Percentiles rank a stretch among this genome's conserved stretches.
Conservation (phyloP, 306 rosid species). For the Lathyrus aphaca region DNA sequence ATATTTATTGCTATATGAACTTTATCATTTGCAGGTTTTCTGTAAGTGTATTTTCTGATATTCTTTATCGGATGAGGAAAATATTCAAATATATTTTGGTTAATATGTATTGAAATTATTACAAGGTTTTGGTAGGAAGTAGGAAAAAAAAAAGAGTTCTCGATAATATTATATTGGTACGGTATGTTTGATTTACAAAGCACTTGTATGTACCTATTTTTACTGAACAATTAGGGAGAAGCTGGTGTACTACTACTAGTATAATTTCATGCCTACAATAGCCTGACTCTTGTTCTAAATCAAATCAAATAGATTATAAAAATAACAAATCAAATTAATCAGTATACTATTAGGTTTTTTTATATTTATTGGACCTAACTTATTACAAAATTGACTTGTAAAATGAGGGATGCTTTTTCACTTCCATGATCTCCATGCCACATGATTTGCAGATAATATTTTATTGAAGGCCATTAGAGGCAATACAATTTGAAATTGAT, state of each 20-base stretch:
- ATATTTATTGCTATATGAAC: slow-evolving; percentile 2
- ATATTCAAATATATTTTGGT: slow-evolving; percentile 19
- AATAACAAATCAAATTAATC: too few species aligned
- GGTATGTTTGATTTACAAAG: slow-evolving; percentile 7
- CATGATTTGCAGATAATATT: too few species aligned
- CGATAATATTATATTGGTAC: slow-evolving; percentile 10
- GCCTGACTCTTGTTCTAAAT: too few species aligned
- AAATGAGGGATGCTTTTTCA: too few species aligned
- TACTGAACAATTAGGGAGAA: background rate
- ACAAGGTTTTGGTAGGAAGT: slow-evolving; percentile 2
- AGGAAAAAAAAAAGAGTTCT: slow-evolving; percentile 4
- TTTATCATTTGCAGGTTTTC: slow-evolving; percentile 13
- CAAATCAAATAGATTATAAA: too few species aligned
- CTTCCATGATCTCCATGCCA: too few species aligned
- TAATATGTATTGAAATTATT: slow-evolving; percentile 13
- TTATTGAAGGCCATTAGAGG: too few species aligned
- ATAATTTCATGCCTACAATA: too few species aligned
- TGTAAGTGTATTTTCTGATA: slow-evolving; percentile 29
- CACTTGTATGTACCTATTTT: slow-evolving; percentile 20
- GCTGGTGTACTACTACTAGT: background rate
- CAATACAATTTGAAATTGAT: too few species aligned
- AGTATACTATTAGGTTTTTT: too few species aligned
- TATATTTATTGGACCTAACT: too few species aligned
- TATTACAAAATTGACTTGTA: too few species aligned
- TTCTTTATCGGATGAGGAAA: slow-evolving; percentile 18